These are phyloP conservation scores for Sporobolomyces pararoseus DNA, from an alignment of 768 basidiomycete genomes.

Conservation along the genomic window DNA sequence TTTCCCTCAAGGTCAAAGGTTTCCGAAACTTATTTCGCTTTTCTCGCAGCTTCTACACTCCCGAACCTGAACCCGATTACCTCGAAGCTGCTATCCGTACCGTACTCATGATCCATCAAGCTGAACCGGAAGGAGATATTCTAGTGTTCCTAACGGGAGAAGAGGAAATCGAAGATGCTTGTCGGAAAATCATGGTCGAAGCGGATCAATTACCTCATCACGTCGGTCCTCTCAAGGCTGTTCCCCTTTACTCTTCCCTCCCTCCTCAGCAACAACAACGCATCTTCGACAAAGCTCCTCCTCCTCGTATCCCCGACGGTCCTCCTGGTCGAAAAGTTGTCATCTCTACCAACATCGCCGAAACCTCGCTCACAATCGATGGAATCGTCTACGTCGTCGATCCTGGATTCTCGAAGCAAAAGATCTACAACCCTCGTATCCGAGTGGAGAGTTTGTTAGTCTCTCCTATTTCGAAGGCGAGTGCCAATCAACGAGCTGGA, in stretches of 20 bases:
- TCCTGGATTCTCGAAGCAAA: slow-evolving; percentile 95
- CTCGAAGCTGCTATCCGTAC: slow-evolving; percentile 95
- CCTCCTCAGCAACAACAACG: slow-evolving; percentile 92
- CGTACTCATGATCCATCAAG: slow-evolving; percentile 93
- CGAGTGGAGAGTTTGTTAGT: slow-evolving; percentile 91
- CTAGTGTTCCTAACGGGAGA: slow-evolving; percentile 95
- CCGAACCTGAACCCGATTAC: slow-evolving; percentile 89
- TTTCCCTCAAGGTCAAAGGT: not conserved
- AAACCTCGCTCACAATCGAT: slow-evolving; percentile 95
- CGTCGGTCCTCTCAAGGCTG: slow-evolving; percentile 79
- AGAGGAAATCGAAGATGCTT: slow-evolving; percentile 96
- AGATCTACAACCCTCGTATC: slow-evolving; percentile 95
- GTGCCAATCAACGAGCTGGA: slow-evolving; percentile 91
- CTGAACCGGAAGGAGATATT: slow-evolving; percentile 87
- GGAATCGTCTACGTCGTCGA: slow-evolving; percentile 99
- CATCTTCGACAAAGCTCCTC: slow-evolving; percentile 87
- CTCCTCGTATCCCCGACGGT: slow-evolving; percentile 59
- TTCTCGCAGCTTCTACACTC: slow-evolving; percentile 64
- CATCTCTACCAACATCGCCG: slow-evolving; percentile 93
- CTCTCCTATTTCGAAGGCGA: slow-evolving; percentile 92
- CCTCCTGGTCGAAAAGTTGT: slow-evolving; percentile 90
- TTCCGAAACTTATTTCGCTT: too few relatives aligned
- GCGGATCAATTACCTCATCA: slow-evolving; percentile 75
- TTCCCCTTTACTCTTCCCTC: slow-evolving; percentile 91
- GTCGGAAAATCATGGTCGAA: slow-evolving; percentile 84